Conservation (phyloP, 1,139 yeast genomes). For the Suhomyces maxii region DNA sequence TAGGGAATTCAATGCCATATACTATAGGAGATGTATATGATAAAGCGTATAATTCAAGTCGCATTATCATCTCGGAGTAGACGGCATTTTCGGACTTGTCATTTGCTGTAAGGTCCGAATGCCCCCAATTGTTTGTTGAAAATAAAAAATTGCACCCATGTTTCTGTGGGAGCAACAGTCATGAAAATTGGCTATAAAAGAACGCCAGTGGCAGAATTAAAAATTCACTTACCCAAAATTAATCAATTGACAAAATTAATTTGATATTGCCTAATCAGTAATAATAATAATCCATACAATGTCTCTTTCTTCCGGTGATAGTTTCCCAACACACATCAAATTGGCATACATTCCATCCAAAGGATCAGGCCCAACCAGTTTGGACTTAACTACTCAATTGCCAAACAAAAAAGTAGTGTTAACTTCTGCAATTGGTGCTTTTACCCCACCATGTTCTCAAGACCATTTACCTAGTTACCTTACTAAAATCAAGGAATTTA, state of each 20-base stretch:
- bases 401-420: slow-evolving; percentile 30
- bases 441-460: slow-evolving; percentile 86
- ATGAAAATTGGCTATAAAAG: background rate
- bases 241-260: background rate
- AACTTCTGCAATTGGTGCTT: slow-evolving; percentile 26
- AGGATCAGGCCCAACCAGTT: slow-evolving; percentile 54
- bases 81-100: background rate
- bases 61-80: too few relatives aligned
- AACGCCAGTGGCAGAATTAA: background rate
- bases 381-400: slow-evolving; percentile 50
- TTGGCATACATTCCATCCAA: slow-evolving; percentile 16
- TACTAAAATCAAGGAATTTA: slow-evolving; percentile 49
- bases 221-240: too few relatives aligned
- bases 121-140: background rate
- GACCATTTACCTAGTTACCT: slow-evolving; percentile 79
- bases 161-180: background rate
- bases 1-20: too few relatives aligned
- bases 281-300: background rate
- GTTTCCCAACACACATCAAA: slow-evolving; percentile 16
- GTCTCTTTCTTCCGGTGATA: background rate
- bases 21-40: too few relatives aligned
- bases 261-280: background rate
- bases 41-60: too few relatives aligned
- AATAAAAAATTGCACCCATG: background rate
- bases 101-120: background rate